A percentile compares a stretch with the other conserved stretches of the same genome.
Conservation (phyloP, 805 yeast species). For the Ogataea dorogensis region DNA sequence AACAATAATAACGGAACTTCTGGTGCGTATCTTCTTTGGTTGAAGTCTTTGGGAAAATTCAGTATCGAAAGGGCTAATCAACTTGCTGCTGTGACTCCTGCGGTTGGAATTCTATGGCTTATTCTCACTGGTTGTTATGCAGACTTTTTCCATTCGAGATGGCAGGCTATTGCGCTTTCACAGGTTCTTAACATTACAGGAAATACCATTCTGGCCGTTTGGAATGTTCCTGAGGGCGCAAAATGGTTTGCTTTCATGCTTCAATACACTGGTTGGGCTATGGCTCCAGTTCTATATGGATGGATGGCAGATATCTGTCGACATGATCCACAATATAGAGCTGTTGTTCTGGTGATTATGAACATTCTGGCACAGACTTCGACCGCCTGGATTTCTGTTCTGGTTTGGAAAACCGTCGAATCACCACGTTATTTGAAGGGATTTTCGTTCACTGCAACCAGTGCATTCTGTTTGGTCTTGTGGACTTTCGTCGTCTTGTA, state of each 20-base stretch:
- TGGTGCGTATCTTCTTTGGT: conserved; percentile 25
- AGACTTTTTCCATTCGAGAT: conserved; percentile 26
- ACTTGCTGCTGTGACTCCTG: conserved; percentile 36
- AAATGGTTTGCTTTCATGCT: conserved; percentile 36
- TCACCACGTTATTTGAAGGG: conserved; percentile 40
- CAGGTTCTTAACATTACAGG: conserved; percentile 41
- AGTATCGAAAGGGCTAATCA: conserved; percentile 39
- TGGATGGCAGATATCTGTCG: conserved; percentile 50
- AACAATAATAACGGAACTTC: conserved; percentile 34
- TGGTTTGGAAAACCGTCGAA: conserved; percentile 43
- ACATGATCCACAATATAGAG: conserved; percentile 42
- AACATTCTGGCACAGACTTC: conserved; percentile 43
- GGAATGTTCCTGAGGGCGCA: conserved; percentile 48
- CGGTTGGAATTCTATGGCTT: conserved; percentile 18
- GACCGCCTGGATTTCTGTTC: conserved; percentile 41
- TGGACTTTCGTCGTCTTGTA: conserved; percentile 18
- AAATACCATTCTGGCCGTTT: conserved; percentile 36
- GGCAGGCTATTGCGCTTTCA: conserved; percentile 30
- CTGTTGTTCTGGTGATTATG: conserved; percentile 38
- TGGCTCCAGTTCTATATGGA: conserved; percentile 49
- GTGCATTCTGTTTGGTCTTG: conserved; percentile 13
- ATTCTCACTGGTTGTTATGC: conserved; percentile 20
- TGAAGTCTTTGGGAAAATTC: conserved; percentile 33
- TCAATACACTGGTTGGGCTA: conserved; percentile 50
- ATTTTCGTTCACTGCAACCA: conserved; percentile 16